Percentiles rank a stretch among this genome's conserved stretches.
phyloP scores from a whole-genome alignment of 2,329 filamentous ascomycete species.

The Trichoderma polysporum region DNA sequence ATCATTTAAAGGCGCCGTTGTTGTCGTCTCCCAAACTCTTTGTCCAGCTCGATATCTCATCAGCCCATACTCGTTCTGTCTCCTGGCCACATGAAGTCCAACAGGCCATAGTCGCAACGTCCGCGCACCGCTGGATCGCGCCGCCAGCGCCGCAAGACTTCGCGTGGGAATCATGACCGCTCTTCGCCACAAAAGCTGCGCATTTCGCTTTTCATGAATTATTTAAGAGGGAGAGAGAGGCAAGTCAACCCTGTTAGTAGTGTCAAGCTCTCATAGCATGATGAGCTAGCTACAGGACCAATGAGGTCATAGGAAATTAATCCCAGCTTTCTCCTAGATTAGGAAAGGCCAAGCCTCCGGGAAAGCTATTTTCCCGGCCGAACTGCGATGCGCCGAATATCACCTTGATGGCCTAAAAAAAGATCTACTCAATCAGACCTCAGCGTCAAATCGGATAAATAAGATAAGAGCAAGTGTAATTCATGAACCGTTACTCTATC shows the following conservation, averaged over 20 bases:
- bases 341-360: conserved; percentile 24
- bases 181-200: not conserved
- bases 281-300: conserved; percentile 17
- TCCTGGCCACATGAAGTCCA: not conserved
- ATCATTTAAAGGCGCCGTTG: conserved; percentile 11
- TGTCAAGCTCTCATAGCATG: conserved; percentile 4
- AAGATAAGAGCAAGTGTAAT: not conserved
- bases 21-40: conserved; percentile 31
- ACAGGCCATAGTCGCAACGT: conserved; percentile 6
- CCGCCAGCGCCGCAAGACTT: conserved; percentile 25
- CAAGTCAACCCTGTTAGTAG: not conserved
- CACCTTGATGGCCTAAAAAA: not conserved
- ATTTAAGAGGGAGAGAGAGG: not conserved
- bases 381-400: not conserved
- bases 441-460: not conserved
- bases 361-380: conserved; percentile 30
- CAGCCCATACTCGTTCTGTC: not conserved
- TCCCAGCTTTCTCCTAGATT: conserved; percentile 19
- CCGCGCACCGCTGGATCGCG: conserved; percentile 19
- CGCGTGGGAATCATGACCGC: conserved; percentile 33
- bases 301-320: conserved; percentile 26
- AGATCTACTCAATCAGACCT: not conserved
- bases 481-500: not conserved
- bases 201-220: conserved; percentile 19
- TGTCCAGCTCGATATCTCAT: conserved; percentile 9